Base-by-base conservation (phyloP, 495 filamentous ascomycete genomes). In the Podospora bellae-mahoneyi region DNA sequence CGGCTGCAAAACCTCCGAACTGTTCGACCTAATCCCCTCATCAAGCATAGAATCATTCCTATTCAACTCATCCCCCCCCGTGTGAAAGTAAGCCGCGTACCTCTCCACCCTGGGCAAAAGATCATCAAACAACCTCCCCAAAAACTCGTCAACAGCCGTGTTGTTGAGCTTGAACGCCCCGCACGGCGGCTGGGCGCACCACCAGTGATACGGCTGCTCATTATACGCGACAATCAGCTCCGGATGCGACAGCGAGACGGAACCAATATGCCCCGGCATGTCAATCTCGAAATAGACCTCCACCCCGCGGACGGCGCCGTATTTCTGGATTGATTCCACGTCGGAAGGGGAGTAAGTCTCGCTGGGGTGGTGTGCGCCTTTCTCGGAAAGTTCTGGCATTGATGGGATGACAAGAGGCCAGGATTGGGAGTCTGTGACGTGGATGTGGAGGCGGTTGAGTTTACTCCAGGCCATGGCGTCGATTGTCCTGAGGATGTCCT, bases 11-110 rank as follows among this genome's bases (percentile, higher is more conserved):
- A 92, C 84, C 0, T 76, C 70, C 0, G 82, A 77, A 57, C 83
- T 74, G 76, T 89, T 90, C n/a, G 87, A 88, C 2, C 79, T 73
- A 44, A 95, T 85, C 0, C 85, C 88, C 19, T 87, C 82, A 73
- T 95, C 92, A n/a, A 92, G 83, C 56, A 77, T 76, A 76, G 91
- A 94, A 68, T 88, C 86, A 69, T 91, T 89, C 59, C 78, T 78
- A 76, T 94, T 93, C 48, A 94, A 85, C 77, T 94, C 92, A 73
- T 95, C 92, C 55, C 92, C 92, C 53, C 92, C 92, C 1, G 90
- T 91, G 76, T 95, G 92, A 81, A 92, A 93, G 72, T 92, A 92
- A 7, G 84, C 76, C 19, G 85, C 81, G 73, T 91, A 89, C 0
- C 88, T 87, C 13, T 77, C 78, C 4, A 93, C 68, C 19, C 92